Percentiles rank a stretch among this genome's conserved stretches.
Conservation (phyloP, 306 rosid species). For the Mucuna pruriens region DNA sequence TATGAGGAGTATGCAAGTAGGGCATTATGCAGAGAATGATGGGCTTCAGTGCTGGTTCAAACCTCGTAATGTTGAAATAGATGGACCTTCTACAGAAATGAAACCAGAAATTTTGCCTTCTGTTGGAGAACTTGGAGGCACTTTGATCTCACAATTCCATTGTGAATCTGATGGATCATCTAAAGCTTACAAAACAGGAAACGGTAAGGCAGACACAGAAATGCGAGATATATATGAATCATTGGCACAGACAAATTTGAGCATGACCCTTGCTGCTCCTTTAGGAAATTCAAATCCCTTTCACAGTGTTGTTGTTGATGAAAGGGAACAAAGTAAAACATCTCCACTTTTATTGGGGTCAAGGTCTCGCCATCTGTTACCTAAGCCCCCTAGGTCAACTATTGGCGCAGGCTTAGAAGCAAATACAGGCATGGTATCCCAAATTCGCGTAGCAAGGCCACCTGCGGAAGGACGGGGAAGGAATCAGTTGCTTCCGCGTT, state of each 20-base stretch:
- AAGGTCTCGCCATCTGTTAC: conserved; percentile 84
- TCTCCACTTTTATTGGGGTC: conserved; percentile 62
- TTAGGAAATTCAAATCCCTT: conserved; percentile 60
- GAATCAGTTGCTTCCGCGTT: conserved; percentile 98
- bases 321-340: conserved; percentile 68
- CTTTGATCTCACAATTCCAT: conserved; percentile 54
- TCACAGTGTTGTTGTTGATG: conserved; percentile 56
- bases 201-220: conserved; percentile 55
- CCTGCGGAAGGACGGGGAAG: conserved; percentile 98
- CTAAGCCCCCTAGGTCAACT: conserved; percentile 83
- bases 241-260: conserved; percentile 74
- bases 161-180: conserved; percentile 63
- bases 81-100: conserved; percentile 57
- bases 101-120: conserved; percentile 65
- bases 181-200: conserved; percentile 64
- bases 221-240: conserved; percentile 70
- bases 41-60: conserved; percentile 73
- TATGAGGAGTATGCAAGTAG: conserved; percentile 52
- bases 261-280: conserved; percentile 71
- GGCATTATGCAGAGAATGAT: conserved; percentile 54
- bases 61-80: conserved; percentile 57
- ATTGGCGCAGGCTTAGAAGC: conserved; percentile 65
- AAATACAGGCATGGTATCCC: conserved; percentile 69
- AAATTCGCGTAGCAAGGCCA: conserved; percentile 96
- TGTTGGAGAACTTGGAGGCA: conserved; percentile 58